phyloP scores from a whole-genome alignment of 2,329 filamentous ascomycete species.

The Anthostomella pinea region DNA sequence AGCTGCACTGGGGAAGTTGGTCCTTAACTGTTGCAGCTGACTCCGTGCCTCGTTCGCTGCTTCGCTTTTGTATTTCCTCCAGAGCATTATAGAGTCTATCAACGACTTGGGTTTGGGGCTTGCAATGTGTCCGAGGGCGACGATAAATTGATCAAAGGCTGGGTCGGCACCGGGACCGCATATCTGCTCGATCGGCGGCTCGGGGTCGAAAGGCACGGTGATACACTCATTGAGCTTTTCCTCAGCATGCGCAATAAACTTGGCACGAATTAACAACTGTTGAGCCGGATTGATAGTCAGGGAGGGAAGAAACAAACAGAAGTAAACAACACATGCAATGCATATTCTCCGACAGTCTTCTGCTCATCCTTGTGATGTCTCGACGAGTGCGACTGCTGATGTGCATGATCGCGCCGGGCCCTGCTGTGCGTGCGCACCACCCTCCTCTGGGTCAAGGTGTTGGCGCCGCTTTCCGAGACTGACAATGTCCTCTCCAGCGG shows the following conservation, averaged over 20 bases:
- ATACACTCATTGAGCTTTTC: conserved; percentile 91
- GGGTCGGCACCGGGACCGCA: conserved; percentile 88
- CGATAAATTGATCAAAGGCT: conserved; percentile 90
- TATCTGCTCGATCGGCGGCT: conserved; percentile 81
- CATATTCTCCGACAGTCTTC: conserved; percentile 97
- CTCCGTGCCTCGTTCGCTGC: conserved; percentile 67
- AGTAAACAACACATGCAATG: conserved; percentile 92
- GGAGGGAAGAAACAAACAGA: conserved; percentile 55
- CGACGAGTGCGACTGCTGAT: conserved; percentile 75
- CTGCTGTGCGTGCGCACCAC: conserved; percentile 64
- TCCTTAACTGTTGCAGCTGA: conserved; percentile 53
- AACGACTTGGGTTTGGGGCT: conserved; percentile 90
- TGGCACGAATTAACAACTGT: conserved; percentile 30
- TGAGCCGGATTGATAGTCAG: neutral
- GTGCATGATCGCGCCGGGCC: conserved; percentile 67
- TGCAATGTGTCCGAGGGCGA: conserved; percentile 89
- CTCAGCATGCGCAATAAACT: conserved; percentile 95
- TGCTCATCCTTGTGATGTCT: conserved; percentile 69
- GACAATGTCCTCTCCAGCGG: conserved; percentile 47
- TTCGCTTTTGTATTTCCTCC: conserved; percentile 95
- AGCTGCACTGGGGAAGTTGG: conserved; percentile 39
- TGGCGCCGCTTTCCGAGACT: conserved; percentile 41
- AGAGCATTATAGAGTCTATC: conserved; percentile 97
- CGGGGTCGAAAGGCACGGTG: conserved; percentile 72
- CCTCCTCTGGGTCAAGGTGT: conserved; percentile 47